A percentile compares a stretch with the other conserved stretches of the same genome.
phyloP scores from a whole-genome alignment of 345 rosid genomes.

The Chamaenerion angustifolium region DNA sequence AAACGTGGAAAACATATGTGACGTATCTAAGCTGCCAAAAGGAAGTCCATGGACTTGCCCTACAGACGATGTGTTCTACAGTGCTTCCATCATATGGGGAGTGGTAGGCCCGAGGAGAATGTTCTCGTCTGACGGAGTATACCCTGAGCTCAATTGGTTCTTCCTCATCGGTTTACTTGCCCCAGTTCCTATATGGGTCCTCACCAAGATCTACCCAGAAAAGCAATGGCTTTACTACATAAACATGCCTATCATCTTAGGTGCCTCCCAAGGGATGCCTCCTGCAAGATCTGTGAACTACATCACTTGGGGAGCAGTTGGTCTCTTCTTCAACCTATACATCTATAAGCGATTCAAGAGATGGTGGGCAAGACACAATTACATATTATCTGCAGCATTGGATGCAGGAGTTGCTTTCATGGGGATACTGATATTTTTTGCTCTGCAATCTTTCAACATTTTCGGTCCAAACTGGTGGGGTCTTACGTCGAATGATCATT shows the following conservation, averaged over 20 bases:
- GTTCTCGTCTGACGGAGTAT: constrained; percentile 47
- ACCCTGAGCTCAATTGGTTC: constrained; percentile 54
- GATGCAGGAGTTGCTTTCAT: constrained; percentile 72
- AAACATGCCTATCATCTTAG: constrained; percentile 47
- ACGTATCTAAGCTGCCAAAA: background rate
- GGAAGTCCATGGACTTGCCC: constrained; percentile 3
- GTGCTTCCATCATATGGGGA: constrained; percentile 82
- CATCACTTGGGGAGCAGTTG: constrained; percentile 44
- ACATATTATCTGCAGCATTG: constrained; percentile 58
- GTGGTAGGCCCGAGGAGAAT: constrained; percentile 60
- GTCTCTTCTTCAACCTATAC: constrained; percentile 50
- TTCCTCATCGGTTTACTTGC: constrained; percentile 58
- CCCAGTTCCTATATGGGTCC: constrained; percentile 51
- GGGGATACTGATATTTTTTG: constrained; percentile 48
- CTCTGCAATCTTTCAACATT: constrained; percentile 42
- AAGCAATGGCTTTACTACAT: constrained; percentile 44
- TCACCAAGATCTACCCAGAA: constrained; percentile 44
- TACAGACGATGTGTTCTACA: constrained; percentile 52
- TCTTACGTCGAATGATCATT: constrained; percentile 32
- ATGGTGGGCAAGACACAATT: constrained; percentile 71
- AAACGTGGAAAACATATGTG: constrained; percentile 3
- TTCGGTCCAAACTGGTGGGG: constrained; percentile 75
- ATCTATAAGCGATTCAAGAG: constrained; percentile 36
- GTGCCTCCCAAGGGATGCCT: constrained; percentile 32
- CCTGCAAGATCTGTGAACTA: constrained; percentile 55